These are phyloP conservation scores for Penicillium sp. DNA, from an alignment of 2,329 filamentous ascomycete species.

Conservation along the genomic window DNA sequence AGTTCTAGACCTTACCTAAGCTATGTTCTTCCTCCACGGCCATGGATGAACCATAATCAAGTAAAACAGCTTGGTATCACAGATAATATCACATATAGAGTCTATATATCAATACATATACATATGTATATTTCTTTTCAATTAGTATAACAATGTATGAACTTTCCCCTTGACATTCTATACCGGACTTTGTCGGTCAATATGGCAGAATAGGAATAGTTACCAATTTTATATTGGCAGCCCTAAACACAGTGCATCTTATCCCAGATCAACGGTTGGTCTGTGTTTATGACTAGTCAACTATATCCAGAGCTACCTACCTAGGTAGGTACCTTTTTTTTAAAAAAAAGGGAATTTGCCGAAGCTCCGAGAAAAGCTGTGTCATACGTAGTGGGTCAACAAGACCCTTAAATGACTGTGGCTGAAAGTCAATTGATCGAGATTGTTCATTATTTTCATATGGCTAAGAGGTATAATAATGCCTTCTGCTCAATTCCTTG, in stretches of 20 bases:
- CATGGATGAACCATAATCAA: no score
- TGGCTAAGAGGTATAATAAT: neutral
- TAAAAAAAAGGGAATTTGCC: neutral
- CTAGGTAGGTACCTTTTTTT: no score
- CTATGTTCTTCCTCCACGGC: neutral
- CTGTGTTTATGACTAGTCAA: neutral
- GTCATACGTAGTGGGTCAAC: conserved; percentile 4
- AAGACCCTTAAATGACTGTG: neutral
- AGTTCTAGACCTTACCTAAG: conserved; percentile 10
- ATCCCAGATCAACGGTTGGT: neutral
- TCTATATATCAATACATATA: neutral
- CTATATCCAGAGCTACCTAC: neutral
- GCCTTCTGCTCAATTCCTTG: neutral
- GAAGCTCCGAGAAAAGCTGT: conserved; percentile 1
- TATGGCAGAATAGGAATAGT: neutral
- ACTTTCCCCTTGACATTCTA: neutral
- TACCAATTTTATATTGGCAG: no score
- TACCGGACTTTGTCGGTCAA: neutral
- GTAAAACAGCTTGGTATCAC: neutral
- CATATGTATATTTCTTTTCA: neutral
- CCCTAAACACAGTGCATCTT: neutral
- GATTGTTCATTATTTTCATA: neutral
- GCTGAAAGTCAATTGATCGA: conserved; percentile 4
- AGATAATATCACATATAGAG: neutral
- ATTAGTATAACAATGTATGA: neutral